These are phyloP conservation scores for Pythium pyrilobum DNA, from an alignment of 352 stramenopile species.

Conservation along the genomic window DNA sequence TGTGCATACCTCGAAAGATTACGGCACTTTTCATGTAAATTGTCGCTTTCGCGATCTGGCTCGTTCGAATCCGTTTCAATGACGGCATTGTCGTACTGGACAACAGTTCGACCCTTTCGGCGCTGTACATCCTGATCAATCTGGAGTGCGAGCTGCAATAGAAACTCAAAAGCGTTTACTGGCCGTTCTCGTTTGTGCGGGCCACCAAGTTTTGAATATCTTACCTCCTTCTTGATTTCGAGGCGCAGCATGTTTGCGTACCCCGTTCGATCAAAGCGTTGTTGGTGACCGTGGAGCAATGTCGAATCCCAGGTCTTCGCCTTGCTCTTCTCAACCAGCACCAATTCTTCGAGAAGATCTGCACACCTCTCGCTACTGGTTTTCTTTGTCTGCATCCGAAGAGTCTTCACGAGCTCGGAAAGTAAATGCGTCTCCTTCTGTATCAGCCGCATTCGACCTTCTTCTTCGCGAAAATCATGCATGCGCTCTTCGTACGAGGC, in stretches of 20 bases:
- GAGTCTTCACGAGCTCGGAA: constrained; percentile 66
- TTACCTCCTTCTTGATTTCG: constrained; percentile 75
- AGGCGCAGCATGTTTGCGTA: constrained; percentile 57
- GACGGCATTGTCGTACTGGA: background rate
- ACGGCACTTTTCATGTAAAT: constrained; percentile 18
- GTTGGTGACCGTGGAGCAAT: constrained; percentile 57
- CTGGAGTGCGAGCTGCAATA: constrained; percentile 41
- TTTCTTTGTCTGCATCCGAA: constrained; percentile 61
- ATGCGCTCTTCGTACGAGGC: constrained; percentile 43
- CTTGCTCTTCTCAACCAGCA: constrained; percentile 52
- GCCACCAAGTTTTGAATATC: background rate
- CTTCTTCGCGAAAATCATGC: constrained; percentile 65
- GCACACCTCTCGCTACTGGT: constrained; percentile 48
- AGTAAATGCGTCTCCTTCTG: constrained; percentile 66
- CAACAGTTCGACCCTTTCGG: constrained; percentile 7
- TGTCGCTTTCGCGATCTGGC: background rate
- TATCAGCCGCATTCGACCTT: constrained; percentile 28
- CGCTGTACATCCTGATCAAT: constrained; percentile 46
- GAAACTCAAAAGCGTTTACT: background rate
- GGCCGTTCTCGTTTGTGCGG: too few species aligned
- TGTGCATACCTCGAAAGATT: constrained; percentile 33
- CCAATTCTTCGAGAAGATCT: constrained; percentile 56
- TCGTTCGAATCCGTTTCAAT: background rate
- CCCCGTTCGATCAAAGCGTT: constrained; percentile 53
- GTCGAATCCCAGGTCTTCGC: constrained; percentile 60